These are phyloP conservation scores for Exserohilum turcica DNA, from an alignment of 2,329 filamentous ascomycete genomes.

Conservation along the genomic window DNA sequence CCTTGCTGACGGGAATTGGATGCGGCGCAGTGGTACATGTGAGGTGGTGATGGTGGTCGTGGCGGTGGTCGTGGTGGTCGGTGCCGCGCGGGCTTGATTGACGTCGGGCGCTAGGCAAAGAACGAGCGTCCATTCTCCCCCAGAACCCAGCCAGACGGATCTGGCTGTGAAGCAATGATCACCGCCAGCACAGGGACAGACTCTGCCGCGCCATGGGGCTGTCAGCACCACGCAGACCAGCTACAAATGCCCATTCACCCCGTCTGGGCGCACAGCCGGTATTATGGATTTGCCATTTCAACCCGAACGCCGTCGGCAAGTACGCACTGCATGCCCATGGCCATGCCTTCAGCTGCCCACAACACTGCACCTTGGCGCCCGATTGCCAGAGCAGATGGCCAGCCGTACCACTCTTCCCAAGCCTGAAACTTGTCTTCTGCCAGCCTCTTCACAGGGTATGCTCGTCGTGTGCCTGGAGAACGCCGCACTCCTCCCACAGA, in stretches of 20 bases:
- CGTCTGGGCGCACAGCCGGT: too few relatives aligned
- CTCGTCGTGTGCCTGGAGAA: constrained; percentile 26
- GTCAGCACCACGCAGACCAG: too few relatives aligned
- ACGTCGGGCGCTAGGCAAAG: not conserved
- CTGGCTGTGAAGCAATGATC: not conserved
- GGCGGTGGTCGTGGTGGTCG: not conserved
- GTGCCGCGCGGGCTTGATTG: not conserved
- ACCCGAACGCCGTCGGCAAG: too few relatives aligned
- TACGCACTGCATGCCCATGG: constrained; percentile 33
- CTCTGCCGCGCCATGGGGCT: not conserved
- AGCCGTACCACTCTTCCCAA: constrained; percentile 36
- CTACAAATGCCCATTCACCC: too few relatives aligned
- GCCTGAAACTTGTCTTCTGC: constrained; percentile 36
- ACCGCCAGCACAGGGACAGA: not conserved
- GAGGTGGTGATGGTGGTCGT: constrained; percentile 5
- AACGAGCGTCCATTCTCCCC: not conserved
- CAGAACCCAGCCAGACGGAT: not conserved
- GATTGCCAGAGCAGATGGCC: constrained; percentile 45
- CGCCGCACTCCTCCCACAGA: constrained; percentile 50
- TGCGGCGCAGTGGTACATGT: constrained; percentile 6
- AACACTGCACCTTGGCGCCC: constrained; percentile 31
- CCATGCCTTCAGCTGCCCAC: constrained; percentile 32
- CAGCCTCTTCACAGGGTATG: constrained; percentile 38
- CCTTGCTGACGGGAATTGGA: constrained; percentile 3
- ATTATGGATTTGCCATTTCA: too few relatives aligned